Evolutionary conservation across 2,329 filamentous ascomycete species (phyloP).

Genomic region (Ophiostoma sp.): DNA sequence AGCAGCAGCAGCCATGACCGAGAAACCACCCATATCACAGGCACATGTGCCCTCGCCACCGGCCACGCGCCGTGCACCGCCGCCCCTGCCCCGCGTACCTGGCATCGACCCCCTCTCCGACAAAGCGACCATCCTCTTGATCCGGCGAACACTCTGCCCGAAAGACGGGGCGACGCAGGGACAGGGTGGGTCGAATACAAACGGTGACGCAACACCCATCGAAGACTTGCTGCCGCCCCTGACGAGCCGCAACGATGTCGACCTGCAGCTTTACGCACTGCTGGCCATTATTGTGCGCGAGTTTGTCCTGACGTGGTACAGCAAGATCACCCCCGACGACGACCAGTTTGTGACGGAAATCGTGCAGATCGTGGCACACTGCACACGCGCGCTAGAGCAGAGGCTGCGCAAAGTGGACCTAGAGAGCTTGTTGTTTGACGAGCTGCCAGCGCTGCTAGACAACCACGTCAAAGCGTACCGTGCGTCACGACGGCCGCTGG

Average conservation of each 20-base stretch:
- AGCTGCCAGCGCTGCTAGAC: slow-evolving; percentile 79
- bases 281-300: slow-evolving; percentile 87
- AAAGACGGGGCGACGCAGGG: slow-evolving; percentile 48
- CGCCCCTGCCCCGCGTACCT: slow-evolving; percentile 33
- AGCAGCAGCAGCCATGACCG: neutral
- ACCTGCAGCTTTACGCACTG: slow-evolving; percentile 88
- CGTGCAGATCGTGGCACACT: slow-evolving; percentile 87
- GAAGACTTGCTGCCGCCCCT: slow-evolving; percentile 84
- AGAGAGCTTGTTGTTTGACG: slow-evolving; percentile 79
- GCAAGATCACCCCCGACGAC: slow-evolving; percentile 86
- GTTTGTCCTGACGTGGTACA: slow-evolving; percentile 91
- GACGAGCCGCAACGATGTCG: slow-evolving; percentile 91
- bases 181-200: neutral
- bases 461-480: slow-evolving; percentile 80
- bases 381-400: slow-evolving; percentile 83
- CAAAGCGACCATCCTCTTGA: slow-evolving; percentile 74
- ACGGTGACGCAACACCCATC: slow-evolving; percentile 55
- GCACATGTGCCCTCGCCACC: slow-evolving; percentile 24
- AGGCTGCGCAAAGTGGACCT: slow-evolving; percentile 79
- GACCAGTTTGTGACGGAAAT: slow-evolving; percentile 85
- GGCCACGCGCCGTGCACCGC: slow-evolving; percentile 26
- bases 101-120: slow-evolving; percentile 64
- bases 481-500: slow-evolving; percentile 59
- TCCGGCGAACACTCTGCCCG: slow-evolving; percentile 82
- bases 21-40: neutral